These are phyloP conservation scores for Westerdykella sp. DNA, from an alignment of 2,329 filamentous ascomycete species.

Conservation along the genomic window DNA sequence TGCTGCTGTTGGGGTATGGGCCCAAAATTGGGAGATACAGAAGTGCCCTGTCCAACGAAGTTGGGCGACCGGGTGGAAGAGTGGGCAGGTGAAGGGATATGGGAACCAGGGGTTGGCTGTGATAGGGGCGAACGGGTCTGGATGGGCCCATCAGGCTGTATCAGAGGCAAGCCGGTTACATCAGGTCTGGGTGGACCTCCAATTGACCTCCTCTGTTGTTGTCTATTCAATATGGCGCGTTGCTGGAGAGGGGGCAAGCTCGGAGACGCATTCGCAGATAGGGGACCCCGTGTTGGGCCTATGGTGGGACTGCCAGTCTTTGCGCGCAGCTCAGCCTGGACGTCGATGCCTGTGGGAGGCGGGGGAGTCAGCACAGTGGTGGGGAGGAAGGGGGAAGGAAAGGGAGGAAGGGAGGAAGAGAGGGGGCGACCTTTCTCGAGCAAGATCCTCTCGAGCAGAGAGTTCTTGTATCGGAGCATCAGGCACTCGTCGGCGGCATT, in stretches of 20 bases:
- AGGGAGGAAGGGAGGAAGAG: too few species aligned
- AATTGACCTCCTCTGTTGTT: slow-evolving; percentile 64
- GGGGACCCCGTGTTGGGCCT: slow-evolving; percentile 52
- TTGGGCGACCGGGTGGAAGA: slow-evolving; percentile 54
- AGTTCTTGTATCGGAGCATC: slow-evolving; percentile 99
- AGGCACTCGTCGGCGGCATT: slow-evolving; percentile 93
- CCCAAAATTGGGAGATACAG: slow-evolving; percentile 56
- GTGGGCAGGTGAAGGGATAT: slow-evolving; percentile 61
- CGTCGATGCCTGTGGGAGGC: slow-evolving; percentile 71
- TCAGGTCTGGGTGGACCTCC: slow-evolving; percentile 71
- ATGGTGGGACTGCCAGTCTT: slow-evolving; percentile 85
- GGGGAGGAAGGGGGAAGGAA: too few species aligned
- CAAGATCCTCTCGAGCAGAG: slow-evolving; percentile 86
- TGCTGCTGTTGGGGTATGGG: slow-evolving; percentile 47
- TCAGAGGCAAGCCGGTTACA: slow-evolving; percentile 36
- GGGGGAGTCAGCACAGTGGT: slow-evolving; percentile 6
- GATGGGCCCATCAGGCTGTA: slow-evolving; percentile 37
- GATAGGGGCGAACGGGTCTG: slow-evolving; percentile 61
- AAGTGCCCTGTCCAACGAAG: slow-evolving; percentile 51
- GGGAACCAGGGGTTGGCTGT: slow-evolving; percentile 76
- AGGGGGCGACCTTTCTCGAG: slow-evolving; percentile 74
- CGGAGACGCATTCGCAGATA: slow-evolving; percentile 51
- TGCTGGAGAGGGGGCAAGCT: slow-evolving; percentile 64
- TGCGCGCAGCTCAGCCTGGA: slow-evolving; percentile 87
- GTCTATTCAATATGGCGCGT: slow-evolving; percentile 72